Evolutionary conservation across 768 basidiomycete genomes (phyloP).

Genomic region (Panaeolus cyanescens): DNA sequence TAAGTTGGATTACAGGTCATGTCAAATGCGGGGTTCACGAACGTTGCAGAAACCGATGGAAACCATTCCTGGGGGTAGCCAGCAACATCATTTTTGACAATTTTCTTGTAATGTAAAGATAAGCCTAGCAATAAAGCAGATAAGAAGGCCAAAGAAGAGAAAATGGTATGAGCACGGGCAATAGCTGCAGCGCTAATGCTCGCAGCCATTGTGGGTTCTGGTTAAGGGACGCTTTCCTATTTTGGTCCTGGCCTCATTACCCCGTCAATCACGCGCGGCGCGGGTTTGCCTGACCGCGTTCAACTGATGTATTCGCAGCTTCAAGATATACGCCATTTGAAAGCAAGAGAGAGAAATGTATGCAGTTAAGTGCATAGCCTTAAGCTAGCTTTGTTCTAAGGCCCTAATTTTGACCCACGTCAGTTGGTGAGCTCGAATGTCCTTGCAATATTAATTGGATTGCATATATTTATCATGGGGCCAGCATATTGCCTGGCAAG

Average conservation of each 20-base stretch:
- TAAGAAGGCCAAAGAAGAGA: constrained; percentile 67
- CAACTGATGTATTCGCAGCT: too few species aligned
- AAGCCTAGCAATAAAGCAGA: constrained; percentile 66
- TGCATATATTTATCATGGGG: too few species aligned
- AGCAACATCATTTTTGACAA: constrained; percentile 84
- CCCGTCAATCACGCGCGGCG: too few species aligned
- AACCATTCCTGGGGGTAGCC: constrained; percentile 89
- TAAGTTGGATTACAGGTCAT: not conserved
- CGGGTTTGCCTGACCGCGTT: too few species aligned
- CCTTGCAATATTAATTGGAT: too few species aligned
- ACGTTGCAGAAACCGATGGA: constrained; percentile 88
- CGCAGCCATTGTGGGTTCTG: not conserved
- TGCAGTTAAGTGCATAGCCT: too few species aligned
- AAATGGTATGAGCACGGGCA: constrained; percentile 62
- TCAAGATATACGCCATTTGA: too few species aligned
- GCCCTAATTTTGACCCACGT: too few species aligned
- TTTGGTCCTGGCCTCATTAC: not conserved
- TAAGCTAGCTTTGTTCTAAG: too few species aligned
- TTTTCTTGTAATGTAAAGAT: constrained; percentile 75
- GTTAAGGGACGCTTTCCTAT: not conserved
- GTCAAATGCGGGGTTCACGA: constrained; percentile 26
- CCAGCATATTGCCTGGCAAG: too few species aligned
- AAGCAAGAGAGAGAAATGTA: too few species aligned
- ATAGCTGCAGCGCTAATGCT: constrained; percentile 46
- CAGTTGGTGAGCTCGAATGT: too few species aligned